These are phyloP conservation scores for Dioscorea zingiberensis DNA, from an alignment of 106 monocot species.

Conservation along the genomic window DNA sequence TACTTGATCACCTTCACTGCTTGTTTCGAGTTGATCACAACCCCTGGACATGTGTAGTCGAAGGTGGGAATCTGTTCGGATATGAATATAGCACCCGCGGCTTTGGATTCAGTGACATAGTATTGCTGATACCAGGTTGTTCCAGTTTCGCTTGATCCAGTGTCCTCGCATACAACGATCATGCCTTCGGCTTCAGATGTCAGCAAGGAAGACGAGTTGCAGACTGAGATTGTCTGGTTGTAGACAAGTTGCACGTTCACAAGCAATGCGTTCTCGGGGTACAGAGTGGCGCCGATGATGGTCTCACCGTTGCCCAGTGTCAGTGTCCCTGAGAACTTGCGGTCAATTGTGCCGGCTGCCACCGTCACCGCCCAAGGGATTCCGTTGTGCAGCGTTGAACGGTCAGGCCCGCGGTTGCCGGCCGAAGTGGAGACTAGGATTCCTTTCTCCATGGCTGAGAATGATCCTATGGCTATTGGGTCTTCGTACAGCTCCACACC, in stretches of 20 bases:
- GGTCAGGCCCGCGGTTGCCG: constrained; percentile 48
- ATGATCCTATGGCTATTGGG: constrained; percentile 58
- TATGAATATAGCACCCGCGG: constrained; percentile 24
- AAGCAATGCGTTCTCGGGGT: no score
- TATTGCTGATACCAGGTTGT: background rate
- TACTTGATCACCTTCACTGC: constrained; percentile 10
- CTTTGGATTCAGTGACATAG: constrained; percentile 5
- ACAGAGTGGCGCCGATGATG: constrained; percentile 13
- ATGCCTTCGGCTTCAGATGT: background rate
- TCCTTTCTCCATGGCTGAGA: constrained; percentile 53
- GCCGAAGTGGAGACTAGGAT: constrained; percentile 59
- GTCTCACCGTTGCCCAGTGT: constrained; percentile 28
- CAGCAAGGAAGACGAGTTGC: no score
- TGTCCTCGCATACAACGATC: constrained; percentile 12
- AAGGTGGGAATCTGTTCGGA: constrained; percentile 11
- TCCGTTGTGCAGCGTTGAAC: constrained; percentile 50
- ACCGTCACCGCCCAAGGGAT: constrained; percentile 61
- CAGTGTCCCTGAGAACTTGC: constrained; percentile 32
- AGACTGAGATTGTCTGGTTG: no score
- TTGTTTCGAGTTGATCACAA: constrained; percentile 10
- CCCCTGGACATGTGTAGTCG: constrained; percentile 25
- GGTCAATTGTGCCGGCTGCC: constrained; percentile 62
- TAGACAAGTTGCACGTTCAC: no score
- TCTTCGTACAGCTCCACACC: constrained; percentile 39
- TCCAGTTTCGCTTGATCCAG: background rate